A percentile compares a stretch with the other conserved stretches of the same genome.
Evolutionary conservation across 78 protist species (phyloP).

Genomic region (Chrysochromulina parva): DNA sequence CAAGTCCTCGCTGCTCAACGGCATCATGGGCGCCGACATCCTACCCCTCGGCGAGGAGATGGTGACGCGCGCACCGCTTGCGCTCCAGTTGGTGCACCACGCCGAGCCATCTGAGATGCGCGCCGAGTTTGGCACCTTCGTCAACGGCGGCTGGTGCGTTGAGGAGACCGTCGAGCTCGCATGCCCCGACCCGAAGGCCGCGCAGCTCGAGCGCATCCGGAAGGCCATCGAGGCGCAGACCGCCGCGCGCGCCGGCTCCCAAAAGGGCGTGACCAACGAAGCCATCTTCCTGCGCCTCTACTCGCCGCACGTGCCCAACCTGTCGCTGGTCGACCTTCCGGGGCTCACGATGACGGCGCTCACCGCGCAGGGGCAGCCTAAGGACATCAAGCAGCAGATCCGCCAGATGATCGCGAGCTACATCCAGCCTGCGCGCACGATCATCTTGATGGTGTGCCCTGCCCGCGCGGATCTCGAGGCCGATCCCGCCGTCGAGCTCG

Average conservation of each 20-base stretch:
- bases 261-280: background rate
- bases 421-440: background rate
- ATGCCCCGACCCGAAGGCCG: background rate
- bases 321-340: constrained; percentile 41
- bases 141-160: background rate
- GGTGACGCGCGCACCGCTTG: constrained; percentile 30
- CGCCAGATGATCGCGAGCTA: background rate
- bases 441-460: constrained; percentile 15
- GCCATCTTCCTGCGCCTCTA: constrained; percentile 8
- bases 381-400: constrained; percentile 40
- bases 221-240: background rate
- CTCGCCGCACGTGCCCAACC: constrained; percentile 32
- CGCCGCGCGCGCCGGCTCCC: background rate
- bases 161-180: background rate
- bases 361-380: constrained; percentile 29
- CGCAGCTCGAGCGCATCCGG: background rate
- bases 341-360: constrained; percentile 39
- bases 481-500: constrained; percentile 32
- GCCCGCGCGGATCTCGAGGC: constrained; percentile 44
- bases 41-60: constrained; percentile 31
- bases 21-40: constrained; percentile 26
- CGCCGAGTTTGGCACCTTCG: background rate
- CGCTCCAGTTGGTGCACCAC: background rate
- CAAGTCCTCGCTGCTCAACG: constrained; percentile 20
- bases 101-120: constrained; percentile 10